Conservation (phyloP, 2,329 filamentous ascomycete genomes). For the Penicillium corylophilum region DNA sequence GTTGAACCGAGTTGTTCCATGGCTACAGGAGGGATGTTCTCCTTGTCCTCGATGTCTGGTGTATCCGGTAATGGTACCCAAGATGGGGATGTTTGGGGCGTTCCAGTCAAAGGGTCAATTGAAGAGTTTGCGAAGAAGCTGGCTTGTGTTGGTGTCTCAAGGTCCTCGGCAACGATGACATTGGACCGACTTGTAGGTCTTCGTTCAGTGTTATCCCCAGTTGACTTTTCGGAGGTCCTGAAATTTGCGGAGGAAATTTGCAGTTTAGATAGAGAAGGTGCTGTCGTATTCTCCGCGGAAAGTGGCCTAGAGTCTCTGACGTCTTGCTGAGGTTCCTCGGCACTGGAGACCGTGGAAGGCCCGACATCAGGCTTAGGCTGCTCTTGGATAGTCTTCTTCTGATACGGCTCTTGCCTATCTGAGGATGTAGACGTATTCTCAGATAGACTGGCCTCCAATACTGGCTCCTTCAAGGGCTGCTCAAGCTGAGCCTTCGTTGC, state of each 20-base stretch:
- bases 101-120: not conserved
- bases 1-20: constrained; percentile 1
- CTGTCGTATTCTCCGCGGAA: not conserved
- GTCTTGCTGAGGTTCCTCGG: not conserved
- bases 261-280: not conserved
- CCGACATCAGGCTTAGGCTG: constrained; percentile 5
- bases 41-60: constrained; percentile 15
- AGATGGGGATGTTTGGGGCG: constrained; percentile 4
- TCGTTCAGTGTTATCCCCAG: not conserved
- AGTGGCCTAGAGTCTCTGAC: not conserved
- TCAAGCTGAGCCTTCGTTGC: not conserved
- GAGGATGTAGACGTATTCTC: too few relatives aligned
- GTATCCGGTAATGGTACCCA: constrained; percentile 6
- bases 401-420: not conserved
- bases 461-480: not conserved
- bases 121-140: constrained; percentile 3
- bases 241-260: not conserved
- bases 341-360: not conserved
- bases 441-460: not conserved
- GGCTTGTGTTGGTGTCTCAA: constrained; percentile 15
- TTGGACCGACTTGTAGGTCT: not conserved
- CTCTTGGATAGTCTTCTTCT: constrained; percentile 27
- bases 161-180: constrained; percentile 8
- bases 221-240: not conserved
- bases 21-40: constrained; percentile 19